Evolutionary conservation across 345 rosid genomes (phyloP).

Genomic region (Moricandia moricandioides): DNA sequence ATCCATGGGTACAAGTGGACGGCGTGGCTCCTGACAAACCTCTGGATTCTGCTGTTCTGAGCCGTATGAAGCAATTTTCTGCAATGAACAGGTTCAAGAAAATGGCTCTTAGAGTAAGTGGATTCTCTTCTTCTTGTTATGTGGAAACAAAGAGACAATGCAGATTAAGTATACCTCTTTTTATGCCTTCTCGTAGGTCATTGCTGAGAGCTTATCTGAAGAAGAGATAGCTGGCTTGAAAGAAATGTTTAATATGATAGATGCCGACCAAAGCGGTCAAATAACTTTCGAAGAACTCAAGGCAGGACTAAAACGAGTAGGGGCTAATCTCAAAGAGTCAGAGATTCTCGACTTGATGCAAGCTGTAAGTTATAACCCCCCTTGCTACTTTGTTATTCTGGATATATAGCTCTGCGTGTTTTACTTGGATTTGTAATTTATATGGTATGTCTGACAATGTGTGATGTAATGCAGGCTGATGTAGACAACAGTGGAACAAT

Average conservation of each 20-base stretch:
- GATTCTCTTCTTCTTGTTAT: conserved; percentile 3
- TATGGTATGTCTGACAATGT: neutral
- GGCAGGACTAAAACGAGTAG: conserved; percentile 70
- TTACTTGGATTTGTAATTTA: neutral
- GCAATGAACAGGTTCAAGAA: conserved; percentile 94
- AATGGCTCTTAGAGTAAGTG: conserved; percentile 72
- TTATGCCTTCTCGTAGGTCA: conserved; percentile 45
- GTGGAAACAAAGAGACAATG: neutral
- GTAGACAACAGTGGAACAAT: conserved; percentile 85
- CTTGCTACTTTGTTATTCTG: conserved; percentile 1
- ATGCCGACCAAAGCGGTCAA: conserved; percentile 76
- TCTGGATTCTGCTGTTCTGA: conserved; percentile 82
- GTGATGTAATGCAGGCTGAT: conserved; percentile 58
- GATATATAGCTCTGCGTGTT: neutral
- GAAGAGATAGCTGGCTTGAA: conserved; percentile 90
- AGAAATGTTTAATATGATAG: conserved; percentile 92
- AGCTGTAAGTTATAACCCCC: conserved; percentile 57
- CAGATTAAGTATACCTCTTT: conserved; percentile 9
- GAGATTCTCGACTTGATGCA: conserved; percentile 89
- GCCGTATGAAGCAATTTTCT: conserved; percentile 84
- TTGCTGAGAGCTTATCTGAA: conserved; percentile 82
- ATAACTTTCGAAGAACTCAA: conserved; percentile 84
- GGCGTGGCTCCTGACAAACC: conserved; percentile 88
- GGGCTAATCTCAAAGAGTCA: conserved; percentile 84
- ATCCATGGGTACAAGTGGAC: conserved; percentile 85